Percentiles rank a stretch among this genome's conserved stretches.
Evolutionary conservation across 1,284 basidiomycete genomes (phyloP).

Genomic region (Laetiporus sulphureus): DNA sequence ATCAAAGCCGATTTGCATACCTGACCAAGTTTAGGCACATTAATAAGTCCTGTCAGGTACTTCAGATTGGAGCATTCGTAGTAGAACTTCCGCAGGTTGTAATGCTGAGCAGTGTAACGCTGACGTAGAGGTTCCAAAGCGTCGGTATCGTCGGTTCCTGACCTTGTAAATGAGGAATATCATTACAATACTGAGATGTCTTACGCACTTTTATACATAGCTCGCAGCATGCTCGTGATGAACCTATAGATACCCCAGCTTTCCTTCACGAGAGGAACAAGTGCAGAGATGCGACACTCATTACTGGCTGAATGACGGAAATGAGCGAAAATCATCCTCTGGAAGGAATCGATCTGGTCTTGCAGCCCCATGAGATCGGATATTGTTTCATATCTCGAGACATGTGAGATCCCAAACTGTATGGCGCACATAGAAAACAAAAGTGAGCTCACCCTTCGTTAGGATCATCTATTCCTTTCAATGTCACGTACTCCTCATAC

Average conservation of each 20-base stretch:
- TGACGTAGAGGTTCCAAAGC: slow-evolving; percentile 81
- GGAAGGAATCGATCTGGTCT: slow-evolving; percentile 96
- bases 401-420: background rate
- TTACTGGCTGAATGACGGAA: slow-evolving; percentile 89
- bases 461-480: slow-evolving; percentile 95
- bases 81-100: slow-evolving; percentile 90
- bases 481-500: slow-evolving; percentile 93
- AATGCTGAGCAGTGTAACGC: slow-evolving; percentile 85
- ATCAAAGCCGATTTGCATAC: slow-evolving; percentile 41
- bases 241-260: slow-evolving; percentile 97
- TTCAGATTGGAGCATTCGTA: slow-evolving; percentile 97
- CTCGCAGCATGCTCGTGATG: slow-evolving; percentile 94
- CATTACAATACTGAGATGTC: background rate
- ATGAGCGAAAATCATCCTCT: slow-evolving; percentile 91
- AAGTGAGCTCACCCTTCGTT: slow-evolving; percentile 79
- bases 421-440: background rate
- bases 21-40: slow-evolving; percentile 92
- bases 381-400: slow-evolving; percentile 85
- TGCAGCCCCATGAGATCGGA: slow-evolving; percentile 93
- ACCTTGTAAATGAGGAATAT: slow-evolving; percentile 2
- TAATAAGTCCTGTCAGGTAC: slow-evolving; percentile 92
- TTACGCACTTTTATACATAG: slow-evolving; percentile 83
- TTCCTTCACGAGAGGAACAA: slow-evolving; percentile 94
- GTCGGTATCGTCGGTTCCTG: slow-evolving; percentile 84
- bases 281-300: slow-evolving; percentile 89